Evolutionary conservation across 306 rosid genomes (phyloP), one percentile per base, ranked within the genome.

Genomic region (Rosa persica): DNA sequence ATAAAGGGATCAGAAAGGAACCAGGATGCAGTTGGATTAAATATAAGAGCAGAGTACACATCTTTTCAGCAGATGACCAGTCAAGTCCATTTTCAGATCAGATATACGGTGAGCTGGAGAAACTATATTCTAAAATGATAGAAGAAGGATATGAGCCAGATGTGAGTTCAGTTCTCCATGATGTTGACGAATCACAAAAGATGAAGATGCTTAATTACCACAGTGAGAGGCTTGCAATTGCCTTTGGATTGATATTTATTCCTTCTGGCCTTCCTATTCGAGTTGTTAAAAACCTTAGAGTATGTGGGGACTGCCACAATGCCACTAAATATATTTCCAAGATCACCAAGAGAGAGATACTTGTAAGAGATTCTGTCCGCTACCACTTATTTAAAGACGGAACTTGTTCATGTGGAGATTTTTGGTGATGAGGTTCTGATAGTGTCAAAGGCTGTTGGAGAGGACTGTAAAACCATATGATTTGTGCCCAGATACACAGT

Each of bases 1-100:
- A 85, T 17, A 87, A 83, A 85, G 93, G 93, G 73, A 85, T 88
- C 80, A 89, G 84, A 85, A 94, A 92, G 86, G 97, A 94, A 77
- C 98, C 93, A 0, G 97, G 98, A 76, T 92, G 91, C 81, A 94
- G 97, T 83, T 94, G 98, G 98, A 92, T 92, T 73, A 94, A 94
- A 85, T 89, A 89, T 86, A 92, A 92, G 81, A 91, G 88, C 70
- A 80, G 16, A 82, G 93, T 94, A 74, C 84, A 92, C 69, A 82
- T 94, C 78, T 94, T 94, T 83, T 89, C 97, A 15, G 96, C 98
- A 36, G 96, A 92, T 82, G 94, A 94, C 76, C 76, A 73, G 69
- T 92, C 93, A 69, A 89, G 78, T 80, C 94, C 94, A 74, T 90
- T 81, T 86, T 85, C 89, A 38, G 91, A 87, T 88, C 92, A 87